phyloP scores from a whole-genome alignment of 192 early-diverging fungal species.

The Coemansia javaensis region DNA sequence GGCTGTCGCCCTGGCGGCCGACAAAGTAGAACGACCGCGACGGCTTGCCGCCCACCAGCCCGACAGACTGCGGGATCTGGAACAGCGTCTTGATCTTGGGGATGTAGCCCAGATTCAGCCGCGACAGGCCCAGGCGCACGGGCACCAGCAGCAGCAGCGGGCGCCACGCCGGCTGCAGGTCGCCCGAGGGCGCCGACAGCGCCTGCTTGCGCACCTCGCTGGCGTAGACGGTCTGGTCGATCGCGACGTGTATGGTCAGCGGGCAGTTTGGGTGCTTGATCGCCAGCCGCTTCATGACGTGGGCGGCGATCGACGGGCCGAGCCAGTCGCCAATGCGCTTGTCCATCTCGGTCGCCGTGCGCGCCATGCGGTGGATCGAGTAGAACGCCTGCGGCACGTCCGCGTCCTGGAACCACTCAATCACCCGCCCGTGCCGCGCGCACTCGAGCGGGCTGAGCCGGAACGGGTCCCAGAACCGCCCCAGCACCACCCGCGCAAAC shows the following conservation, averaged over 20 bases:
- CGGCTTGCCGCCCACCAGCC: conserved; percentile 50
- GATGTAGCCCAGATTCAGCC: conserved; percentile 40
- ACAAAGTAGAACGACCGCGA: conserved; percentile 51
- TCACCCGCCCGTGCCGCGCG: conserved; percentile 32
- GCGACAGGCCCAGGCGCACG: conserved; percentile 49
- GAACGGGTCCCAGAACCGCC: conserved; percentile 49
- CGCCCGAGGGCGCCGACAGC: conserved; percentile 4
- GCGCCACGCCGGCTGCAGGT: conserved; percentile 18
- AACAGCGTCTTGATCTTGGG: conserved; percentile 49
- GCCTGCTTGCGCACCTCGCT: conserved; percentile 44
- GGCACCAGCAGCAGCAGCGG: conserved; percentile 49
- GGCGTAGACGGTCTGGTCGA: conserved; percentile 51
- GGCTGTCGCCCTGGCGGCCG: conserved; percentile 42
- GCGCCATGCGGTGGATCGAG: conserved; percentile 51
- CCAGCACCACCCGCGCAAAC: conserved; percentile 46
- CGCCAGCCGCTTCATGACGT: conserved; percentile 49
- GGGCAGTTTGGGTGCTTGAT: conserved; percentile 42
- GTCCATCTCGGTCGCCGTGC: conserved; percentile 47
- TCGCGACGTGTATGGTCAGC: conserved; percentile 44
- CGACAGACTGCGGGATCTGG: conserved; percentile 50
- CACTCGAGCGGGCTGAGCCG: conserved; percentile 28
- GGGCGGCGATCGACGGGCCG: conserved; percentile 50
- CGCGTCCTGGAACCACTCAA: conserved; percentile 49
- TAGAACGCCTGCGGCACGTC: conserved; percentile 38
- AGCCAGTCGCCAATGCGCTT: conserved; percentile 54